Conservation (phyloP, 768 basidiomycete genomes). For the Termitomyces sp. region DNA sequence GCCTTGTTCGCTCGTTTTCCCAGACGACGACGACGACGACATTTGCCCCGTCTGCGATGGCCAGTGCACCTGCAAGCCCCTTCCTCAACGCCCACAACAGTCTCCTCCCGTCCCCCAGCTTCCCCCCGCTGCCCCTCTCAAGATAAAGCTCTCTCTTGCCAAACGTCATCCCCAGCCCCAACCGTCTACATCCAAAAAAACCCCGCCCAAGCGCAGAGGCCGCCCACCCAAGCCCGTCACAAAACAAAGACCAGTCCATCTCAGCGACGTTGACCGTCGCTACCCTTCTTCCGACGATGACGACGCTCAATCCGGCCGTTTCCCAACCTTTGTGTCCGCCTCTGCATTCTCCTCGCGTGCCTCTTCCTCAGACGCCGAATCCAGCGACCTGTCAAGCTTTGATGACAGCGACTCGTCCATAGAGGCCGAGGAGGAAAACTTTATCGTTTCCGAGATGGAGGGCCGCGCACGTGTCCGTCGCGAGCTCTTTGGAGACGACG, state of each 20-base stretch:
- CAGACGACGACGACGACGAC: conserved; percentile 78
- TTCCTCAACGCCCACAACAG: conserved; percentile 20
- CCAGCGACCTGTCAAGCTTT: conserved; percentile 35
- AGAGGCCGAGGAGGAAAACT: conserved; percentile 57
- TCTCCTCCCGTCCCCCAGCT: conserved; percentile 25
- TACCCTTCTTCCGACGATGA: conserved; percentile 24
- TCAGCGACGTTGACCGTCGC: conserved; percentile 30
- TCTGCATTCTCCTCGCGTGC: conserved; percentile 46
- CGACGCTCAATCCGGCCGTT: conserved; percentile 32
- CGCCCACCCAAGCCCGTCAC: conserved; percentile 56
- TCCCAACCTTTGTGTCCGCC: conserved; percentile 68
- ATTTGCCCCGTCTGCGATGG: conserved; percentile 91
- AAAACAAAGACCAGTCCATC: conserved; percentile 28
- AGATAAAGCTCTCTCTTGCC: conserved; percentile 66
- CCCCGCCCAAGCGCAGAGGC: conserved; percentile 46
- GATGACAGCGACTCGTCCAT: conserved; percentile 50
- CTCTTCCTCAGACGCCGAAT: conserved; percentile 38
- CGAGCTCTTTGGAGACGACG: conserved; percentile 52
- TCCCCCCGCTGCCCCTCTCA: conserved; percentile 38
- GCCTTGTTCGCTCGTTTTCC: too few species aligned
- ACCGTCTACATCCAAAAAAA: conserved; percentile 16
- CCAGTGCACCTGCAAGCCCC: conserved; percentile 70
- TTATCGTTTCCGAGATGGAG: conserved; percentile 42
- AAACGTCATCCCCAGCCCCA: conserved; percentile 21
- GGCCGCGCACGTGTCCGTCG: conserved; percentile 52